Evolutionary conservation across 495 filamentous ascomycete species (phyloP).

Genomic region (Annulohypoxylon moriforme): DNA sequence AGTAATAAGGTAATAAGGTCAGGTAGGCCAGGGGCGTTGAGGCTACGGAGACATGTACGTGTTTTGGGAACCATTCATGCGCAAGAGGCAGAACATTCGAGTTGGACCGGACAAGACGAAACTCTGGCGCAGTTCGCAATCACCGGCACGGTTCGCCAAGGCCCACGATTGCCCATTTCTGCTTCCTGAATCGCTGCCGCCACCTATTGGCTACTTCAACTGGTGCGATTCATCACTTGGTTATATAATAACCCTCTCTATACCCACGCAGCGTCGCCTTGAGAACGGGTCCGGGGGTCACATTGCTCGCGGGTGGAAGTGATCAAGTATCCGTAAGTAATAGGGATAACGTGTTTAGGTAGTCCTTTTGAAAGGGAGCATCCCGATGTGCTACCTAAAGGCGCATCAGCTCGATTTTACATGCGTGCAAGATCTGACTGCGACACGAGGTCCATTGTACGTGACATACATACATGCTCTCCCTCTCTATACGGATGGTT

Average conservation of each 20-base stretch:
- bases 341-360: conserved; percentile 12
- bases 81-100: conserved; percentile 33
- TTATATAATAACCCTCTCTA: conserved; percentile 27
- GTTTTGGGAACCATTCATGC: conserved; percentile 32
- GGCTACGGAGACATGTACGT: conserved; percentile 16
- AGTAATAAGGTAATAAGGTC: conserved; percentile 20
- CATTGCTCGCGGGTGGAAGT: conserved; percentile 35
- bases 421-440: conserved; percentile 43
- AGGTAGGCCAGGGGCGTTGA: conserved; percentile 20
- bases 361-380: conserved; percentile 25
- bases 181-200: conserved; percentile 30
- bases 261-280: conserved; percentile 31
- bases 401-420: conserved; percentile 29
- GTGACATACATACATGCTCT: conserved; percentile 19
- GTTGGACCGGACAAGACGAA: conserved; percentile 30
- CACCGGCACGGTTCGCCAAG: conserved; percentile 39
- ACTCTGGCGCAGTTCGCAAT: conserved; percentile 37
- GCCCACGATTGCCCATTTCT: conserved; percentile 33
- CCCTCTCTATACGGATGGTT: background rate
- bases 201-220: conserved; percentile 34
- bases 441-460: conserved; percentile 23
- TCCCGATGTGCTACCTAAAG: conserved; percentile 38
- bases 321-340: conserved; percentile 28
- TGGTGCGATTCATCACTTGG: conserved; percentile 25
- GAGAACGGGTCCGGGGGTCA: conserved; percentile 41